Conservation (phyloP, 208 protist genomes). For the Jaenimonas drosophilae region DNA sequence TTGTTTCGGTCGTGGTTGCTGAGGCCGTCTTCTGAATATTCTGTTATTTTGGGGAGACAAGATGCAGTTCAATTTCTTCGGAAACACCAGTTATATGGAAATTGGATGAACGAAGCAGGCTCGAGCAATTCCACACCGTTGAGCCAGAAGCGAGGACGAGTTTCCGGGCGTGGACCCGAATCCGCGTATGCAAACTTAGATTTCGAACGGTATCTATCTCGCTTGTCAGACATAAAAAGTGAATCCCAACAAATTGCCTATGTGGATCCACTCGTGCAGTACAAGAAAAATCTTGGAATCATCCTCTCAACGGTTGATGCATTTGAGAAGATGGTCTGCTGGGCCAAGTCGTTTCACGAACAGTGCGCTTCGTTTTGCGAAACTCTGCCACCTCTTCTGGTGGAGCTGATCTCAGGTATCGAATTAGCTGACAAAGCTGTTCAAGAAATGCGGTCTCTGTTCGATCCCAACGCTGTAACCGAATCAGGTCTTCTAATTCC, state of each 20-base stretch:
- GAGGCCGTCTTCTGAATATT: constrained; percentile 41
- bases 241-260: constrained; percentile 50
- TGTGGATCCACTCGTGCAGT: constrained; percentile 77
- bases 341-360: constrained; percentile 29
- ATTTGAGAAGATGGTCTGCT: constrained; percentile 50
- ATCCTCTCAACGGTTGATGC: constrained; percentile 60
- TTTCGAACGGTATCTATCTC: constrained; percentile 77
- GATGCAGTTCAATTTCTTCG: constrained; percentile 49
- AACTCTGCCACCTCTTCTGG: constrained; percentile 34
- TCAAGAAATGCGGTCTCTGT: constrained; percentile 32
- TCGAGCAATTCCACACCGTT: not conserved
- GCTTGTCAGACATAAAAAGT: constrained; percentile 57
- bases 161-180: not conserved
- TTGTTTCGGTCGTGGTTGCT: constrained; percentile 80
- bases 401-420: constrained; percentile 42
- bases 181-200: constrained; percentile 25
- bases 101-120: not conserved
- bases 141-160: not conserved
- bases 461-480: constrained; percentile 45
- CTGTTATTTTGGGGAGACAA: constrained; percentile 54
- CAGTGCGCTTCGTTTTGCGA: not conserved
- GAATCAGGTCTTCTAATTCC: constrained; percentile 54
- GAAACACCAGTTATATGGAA: constrained; percentile 3
- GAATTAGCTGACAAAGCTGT: constrained; percentile 22
- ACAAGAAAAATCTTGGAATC: constrained; percentile 68